Evolutionary conservation across 192 early-diverging fungal species (phyloP).

Genomic region (Podochytrium sp.): DNA sequence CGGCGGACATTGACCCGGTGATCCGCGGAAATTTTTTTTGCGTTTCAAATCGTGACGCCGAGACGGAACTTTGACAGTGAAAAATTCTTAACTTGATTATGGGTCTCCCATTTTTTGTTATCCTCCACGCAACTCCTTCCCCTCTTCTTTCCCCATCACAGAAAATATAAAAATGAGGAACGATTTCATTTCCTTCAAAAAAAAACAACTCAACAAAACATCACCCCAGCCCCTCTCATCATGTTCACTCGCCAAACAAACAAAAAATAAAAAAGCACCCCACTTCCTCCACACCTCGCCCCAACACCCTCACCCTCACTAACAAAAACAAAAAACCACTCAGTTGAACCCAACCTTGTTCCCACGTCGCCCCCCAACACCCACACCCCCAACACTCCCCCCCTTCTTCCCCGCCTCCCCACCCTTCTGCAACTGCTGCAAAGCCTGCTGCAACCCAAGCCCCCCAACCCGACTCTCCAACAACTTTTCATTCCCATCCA

Average conservation of each 20-base stretch:
- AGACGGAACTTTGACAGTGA: too few relatives aligned
- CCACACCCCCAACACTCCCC: background rate
- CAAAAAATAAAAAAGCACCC: background rate
- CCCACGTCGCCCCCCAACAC: background rate
- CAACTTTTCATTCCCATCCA: conserved; percentile 90
- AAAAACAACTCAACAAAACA: background rate
- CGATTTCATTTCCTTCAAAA: background rate
- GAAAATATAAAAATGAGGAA: background rate
- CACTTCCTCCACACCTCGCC: background rate
- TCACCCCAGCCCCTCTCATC: too few relatives aligned
- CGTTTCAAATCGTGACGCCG: too few relatives aligned
- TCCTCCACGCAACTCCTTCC: too few relatives aligned
- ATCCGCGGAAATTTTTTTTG: too few relatives aligned
- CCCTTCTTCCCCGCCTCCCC: conserved; percentile 16
- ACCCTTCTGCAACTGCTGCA: conserved; percentile 32
- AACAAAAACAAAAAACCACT: background rate
- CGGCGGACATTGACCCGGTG: too few relatives aligned
- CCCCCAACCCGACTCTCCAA: conserved; percentile 60
- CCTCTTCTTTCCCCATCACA: background rate
- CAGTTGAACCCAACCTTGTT: conserved; percentile 4
- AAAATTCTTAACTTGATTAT: too few relatives aligned
- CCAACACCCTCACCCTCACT: background rate
- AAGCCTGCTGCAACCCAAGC: conserved; percentile 42
- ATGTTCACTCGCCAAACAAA: too few relatives aligned
- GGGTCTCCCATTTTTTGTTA: too few relatives aligned